A percentile compares a stretch with the other conserved stretches of the same genome.
These are phyloP conservation scores for Candida maltosa DNA, from an alignment of 805 yeast species.

Conservation along the genomic window DNA sequence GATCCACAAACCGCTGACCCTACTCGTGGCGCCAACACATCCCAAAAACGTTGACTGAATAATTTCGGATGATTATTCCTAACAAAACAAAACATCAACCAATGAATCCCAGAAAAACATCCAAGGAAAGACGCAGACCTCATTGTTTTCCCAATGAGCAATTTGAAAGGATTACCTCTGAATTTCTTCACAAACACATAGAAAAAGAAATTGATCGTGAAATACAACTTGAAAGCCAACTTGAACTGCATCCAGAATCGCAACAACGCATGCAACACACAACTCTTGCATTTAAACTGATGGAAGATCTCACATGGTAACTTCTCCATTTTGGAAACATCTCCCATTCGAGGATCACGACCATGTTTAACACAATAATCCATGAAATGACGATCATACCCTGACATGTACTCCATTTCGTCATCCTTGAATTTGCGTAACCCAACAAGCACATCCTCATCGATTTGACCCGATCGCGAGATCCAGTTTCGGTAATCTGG, in stretches of 20 bases:
- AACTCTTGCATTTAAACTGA: conserved; percentile 24
- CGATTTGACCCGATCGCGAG: conserved; percentile 42
- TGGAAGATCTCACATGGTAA: conserved; percentile 37
- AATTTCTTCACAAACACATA: conserved; percentile 7
- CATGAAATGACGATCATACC: conserved; percentile 13
- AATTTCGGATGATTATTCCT: conserved; percentile 29
- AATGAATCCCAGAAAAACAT: conserved; percentile 29
- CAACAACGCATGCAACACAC: conserved; percentile 37
- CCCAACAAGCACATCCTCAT: conserved; percentile 27
- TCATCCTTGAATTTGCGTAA: conserved; percentile 25
- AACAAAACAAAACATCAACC: conserved; percentile 40
- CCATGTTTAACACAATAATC: conserved; percentile 25
- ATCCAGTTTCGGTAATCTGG: conserved; percentile 41
- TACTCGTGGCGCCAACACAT: conserved; percentile 27
- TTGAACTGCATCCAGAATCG: conserved; percentile 32
- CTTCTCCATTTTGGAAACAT: conserved; percentile 11
- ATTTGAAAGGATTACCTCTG: conserved; percentile 2
- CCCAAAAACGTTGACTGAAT: conserved; percentile 21
- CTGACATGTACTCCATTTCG: conserved; percentile 18
- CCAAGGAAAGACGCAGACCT: conserved; percentile 38
- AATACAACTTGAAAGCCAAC: conserved; percentile 32
- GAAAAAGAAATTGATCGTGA: conserved; percentile 30
- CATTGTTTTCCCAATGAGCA: conserved; percentile 13
- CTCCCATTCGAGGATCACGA: conserved; percentile 27
- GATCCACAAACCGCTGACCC: conserved; percentile 36